These are phyloP conservation scores for Sclerotinia spermophila DNA, from an alignment of 2,329 filamentous ascomycete genomes.

Conservation along the genomic window DNA sequence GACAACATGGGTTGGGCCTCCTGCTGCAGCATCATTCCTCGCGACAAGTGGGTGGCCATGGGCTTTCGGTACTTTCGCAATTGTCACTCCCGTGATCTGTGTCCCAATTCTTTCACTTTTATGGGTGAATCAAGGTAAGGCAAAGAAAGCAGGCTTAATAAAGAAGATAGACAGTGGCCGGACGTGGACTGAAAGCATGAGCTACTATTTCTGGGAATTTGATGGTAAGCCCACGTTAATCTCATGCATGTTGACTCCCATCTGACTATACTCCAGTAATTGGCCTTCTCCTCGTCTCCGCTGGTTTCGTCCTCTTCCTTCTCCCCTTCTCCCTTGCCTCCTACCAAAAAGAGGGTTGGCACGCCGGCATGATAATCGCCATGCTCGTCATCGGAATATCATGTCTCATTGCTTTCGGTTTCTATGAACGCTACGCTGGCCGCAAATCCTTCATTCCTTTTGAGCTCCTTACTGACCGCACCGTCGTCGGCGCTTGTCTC, in stretches of 20 bases:
- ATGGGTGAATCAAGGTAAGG: constrained; percentile 54
- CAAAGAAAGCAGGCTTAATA: constrained; percentile 50
- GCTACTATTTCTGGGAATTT: constrained; percentile 57
- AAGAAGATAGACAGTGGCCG: constrained; percentile 43
- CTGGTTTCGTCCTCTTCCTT: constrained; percentile 62
- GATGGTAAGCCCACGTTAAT: constrained; percentile 42
- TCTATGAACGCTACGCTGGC: constrained; percentile 57
- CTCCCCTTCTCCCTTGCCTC: constrained; percentile 61
- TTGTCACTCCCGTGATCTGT: constrained; percentile 59
- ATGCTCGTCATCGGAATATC: constrained; percentile 56
- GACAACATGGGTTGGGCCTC: constrained; percentile 60
- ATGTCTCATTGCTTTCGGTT: constrained; percentile 51
- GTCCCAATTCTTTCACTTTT: constrained; percentile 57
- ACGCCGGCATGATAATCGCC: constrained; percentile 41
- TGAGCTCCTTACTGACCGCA: constrained; percentile 47
- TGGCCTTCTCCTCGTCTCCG: constrained; percentile 58
- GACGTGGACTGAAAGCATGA: constrained; percentile 45
- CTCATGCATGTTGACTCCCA: not conserved
- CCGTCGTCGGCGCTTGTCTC: constrained; percentile 47
- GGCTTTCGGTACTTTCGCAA: constrained; percentile 64
- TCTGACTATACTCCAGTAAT: constrained; percentile 38
- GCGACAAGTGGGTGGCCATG: constrained; percentile 58
- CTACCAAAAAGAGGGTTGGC: constrained; percentile 29
- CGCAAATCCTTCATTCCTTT: constrained; percentile 55
- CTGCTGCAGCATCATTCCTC: constrained; percentile 53